Percentiles rank a stretch among this genome's conserved stretches.
These are phyloP conservation scores for Trypanosoma theileri DNA, from an alignment of 208 protist genomes.

Conservation along the genomic window DNA sequence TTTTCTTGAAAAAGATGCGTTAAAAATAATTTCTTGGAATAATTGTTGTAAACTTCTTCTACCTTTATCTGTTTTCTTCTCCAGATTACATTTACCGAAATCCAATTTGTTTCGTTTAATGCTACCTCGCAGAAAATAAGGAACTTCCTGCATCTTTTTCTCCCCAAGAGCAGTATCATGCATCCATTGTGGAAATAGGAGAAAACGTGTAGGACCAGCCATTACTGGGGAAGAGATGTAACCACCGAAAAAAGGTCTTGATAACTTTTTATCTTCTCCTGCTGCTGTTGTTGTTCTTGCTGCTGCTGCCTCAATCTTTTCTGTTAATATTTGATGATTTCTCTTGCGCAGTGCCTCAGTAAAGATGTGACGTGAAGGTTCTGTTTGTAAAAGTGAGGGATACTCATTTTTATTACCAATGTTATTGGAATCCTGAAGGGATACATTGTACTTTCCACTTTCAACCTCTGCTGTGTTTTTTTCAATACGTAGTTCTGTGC, in stretches of 20 bases:
- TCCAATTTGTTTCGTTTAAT: slow-evolving; percentile 7
- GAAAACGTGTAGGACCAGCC: slow-evolving; percentile 35
- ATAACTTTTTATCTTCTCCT: background rate
- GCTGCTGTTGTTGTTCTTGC: no score
- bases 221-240: slow-evolving; percentile 29
- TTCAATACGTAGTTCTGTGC: slow-evolving; percentile 6
- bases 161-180: slow-evolving; percentile 23
- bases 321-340: background rate
- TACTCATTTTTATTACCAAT: background rate
- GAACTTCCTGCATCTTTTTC: slow-evolving; percentile 29
- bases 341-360: slow-evolving; percentile 2
- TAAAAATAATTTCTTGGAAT: slow-evolving; percentile 2
- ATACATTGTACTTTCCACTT: no score
- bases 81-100: background rate
- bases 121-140: slow-evolving; percentile 38
- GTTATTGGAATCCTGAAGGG: background rate
- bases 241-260: slow-evolving; percentile 35
- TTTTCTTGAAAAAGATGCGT: slow-evolving; percentile 15
- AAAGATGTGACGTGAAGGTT: slow-evolving; percentile 23
- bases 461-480: background rate
- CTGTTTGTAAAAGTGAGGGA: background rate
- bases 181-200: slow-evolving; percentile 51
- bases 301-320: background rate
- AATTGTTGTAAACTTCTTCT: background rate
- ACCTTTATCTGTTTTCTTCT: background rate